Base-by-base conservation (phyloP, 2,329 filamentous ascomycete genomes). In the Chrysosphaeria jannelii region DNA sequence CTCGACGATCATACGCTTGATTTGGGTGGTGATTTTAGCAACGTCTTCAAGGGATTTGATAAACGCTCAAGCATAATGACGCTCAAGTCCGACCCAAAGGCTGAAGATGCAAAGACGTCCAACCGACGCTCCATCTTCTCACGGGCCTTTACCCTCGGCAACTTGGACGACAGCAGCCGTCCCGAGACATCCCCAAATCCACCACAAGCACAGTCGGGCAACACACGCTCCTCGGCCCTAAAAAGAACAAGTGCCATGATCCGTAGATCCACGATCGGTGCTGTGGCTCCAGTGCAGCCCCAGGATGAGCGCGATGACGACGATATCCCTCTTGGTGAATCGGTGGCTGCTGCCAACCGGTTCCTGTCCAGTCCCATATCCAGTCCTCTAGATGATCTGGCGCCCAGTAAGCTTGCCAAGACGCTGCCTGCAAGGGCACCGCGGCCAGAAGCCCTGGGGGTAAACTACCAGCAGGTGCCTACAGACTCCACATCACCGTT, bases 11-110 rank as follows among this genome's bases (percentile, higher is more conserved):
- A 48, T 27, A 39, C 40, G 19, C 34, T 63, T 10, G 57, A 62
- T 33, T 36, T 64, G 22, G 58, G 58, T 10, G 50, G 56, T 22
- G 57, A 63, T 33, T 57, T 63, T 30, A 48, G 52, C 28, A 55
- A 47, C 26, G 57, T 63, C 51, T 47, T 62, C 19, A 46, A 60
- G 23, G 45, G 42, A n/a, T 56, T 57, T 23, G 54, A 58, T 30
- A 61, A 61, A 38, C 45, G 55, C 28, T 43, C 50, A 12, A 56
- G 54, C 33, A 43, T 48, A 23, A 42, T 42, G n/a, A 56, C 53
- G 4, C 29, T 54, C 26, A 50, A 39, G 19, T 39, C 44, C 11
- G 45, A 47, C 16, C 51, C 54, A 7, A 18, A 18, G 7, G 16
- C 7, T n/a, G 7, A 18, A n/a, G 16, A 18, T 18, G 16, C 16